Evolutionary conservation across 306 rosid genomes (phyloP).

Genomic region (Cicer judaicum): DNA sequence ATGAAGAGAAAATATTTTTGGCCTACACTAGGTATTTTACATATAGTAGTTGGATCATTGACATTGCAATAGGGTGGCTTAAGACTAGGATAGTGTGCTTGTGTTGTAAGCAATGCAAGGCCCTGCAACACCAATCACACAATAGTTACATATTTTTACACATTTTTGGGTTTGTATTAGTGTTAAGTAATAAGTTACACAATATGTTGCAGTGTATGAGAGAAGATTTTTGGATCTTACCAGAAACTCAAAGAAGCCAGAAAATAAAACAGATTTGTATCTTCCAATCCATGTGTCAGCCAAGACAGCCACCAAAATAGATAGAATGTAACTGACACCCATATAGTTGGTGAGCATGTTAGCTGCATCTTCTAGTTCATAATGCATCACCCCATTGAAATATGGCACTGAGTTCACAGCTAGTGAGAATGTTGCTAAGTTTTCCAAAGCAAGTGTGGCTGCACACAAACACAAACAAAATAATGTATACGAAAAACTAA

Average conservation of each 20-base stretch:
- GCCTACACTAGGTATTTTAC: conserved; percentile 55
- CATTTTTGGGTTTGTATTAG: neutral
- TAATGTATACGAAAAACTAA: neutral
- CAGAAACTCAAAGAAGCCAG: conserved; percentile 69
- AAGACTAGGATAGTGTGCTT: conserved; percentile 73
- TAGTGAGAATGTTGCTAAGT: conserved; percentile 70
- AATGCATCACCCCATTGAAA: conserved; percentile 73
- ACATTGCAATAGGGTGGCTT: conserved; percentile 65
- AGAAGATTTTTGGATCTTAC: conserved; percentile 46
- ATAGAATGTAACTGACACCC: conserved; percentile 77
- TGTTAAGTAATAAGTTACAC: neutral
- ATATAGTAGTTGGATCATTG: conserved; percentile 42
- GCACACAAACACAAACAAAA: conserved; percentile 39
- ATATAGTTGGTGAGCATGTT: conserved; percentile 79
- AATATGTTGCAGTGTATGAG: neutral
- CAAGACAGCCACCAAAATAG: conserved; percentile 68
- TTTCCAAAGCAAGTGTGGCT: conserved; percentile 73
- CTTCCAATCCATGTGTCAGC: conserved; percentile 82
- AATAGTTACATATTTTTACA: too few species aligned
- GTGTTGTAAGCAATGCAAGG: conserved; percentile 63
- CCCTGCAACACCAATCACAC: conserved; percentile 53
- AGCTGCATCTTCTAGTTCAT: conserved; percentile 72
- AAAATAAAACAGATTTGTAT: conserved; percentile 59
- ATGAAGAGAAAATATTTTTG: conserved; percentile 64
- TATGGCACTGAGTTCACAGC: conserved; percentile 85